Evolutionary conservation across 2,329 filamentous ascomycete genomes (phyloP).

Genomic region (Epicoccum sorghinum): DNA sequence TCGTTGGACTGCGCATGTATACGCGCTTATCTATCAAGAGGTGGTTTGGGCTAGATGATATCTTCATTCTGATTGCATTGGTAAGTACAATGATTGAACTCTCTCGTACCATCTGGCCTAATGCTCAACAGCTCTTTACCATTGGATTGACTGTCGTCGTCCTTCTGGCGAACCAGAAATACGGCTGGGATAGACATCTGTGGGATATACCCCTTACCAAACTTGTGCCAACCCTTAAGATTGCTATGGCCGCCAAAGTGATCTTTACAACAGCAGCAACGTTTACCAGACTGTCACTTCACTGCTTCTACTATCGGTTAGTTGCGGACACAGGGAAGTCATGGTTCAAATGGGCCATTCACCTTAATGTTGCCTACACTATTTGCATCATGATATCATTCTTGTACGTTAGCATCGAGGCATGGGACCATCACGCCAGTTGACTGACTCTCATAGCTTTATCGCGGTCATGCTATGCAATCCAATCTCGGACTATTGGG

Average conservation of each 20-base stretch:
- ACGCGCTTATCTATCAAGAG: slow-evolving; percentile 49
- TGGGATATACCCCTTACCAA: slow-evolving; percentile 48
- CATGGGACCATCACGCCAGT: not conserved
- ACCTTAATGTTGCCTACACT: slow-evolving; percentile 47
- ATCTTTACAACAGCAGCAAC: slow-evolving; percentile 51
- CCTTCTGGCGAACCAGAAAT: slow-evolving; percentile 50
- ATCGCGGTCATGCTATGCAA: slow-evolving; percentile 49
- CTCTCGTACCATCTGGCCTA: not conserved
- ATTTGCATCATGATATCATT: slow-evolving; percentile 48
- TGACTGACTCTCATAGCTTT: slow-evolving; percentile 14
- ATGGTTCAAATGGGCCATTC: slow-evolving; percentile 50
- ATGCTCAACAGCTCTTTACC: slow-evolving; percentile 41
- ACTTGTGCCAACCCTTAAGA: slow-evolving; percentile 37
- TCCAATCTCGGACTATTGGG: slow-evolving; percentile 53
- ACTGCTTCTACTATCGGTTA: slow-evolving; percentile 55
- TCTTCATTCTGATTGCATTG: slow-evolving; percentile 49
- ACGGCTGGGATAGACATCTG: slow-evolving; percentile 53
- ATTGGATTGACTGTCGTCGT: slow-evolving; percentile 48
- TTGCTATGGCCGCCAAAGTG: slow-evolving; percentile 52
- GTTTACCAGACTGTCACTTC: slow-evolving; percentile 53
- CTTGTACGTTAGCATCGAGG: slow-evolving; percentile 24
- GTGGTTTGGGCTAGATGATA: slow-evolving; percentile 53
- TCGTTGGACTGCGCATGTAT: slow-evolving; percentile 49
- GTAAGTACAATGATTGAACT: slow-evolving; percentile 26
- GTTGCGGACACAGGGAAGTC: slow-evolving; percentile 48